Conservation (phyloP, 345 rosid genomes). For the Cardamine resedifolia region DNA sequence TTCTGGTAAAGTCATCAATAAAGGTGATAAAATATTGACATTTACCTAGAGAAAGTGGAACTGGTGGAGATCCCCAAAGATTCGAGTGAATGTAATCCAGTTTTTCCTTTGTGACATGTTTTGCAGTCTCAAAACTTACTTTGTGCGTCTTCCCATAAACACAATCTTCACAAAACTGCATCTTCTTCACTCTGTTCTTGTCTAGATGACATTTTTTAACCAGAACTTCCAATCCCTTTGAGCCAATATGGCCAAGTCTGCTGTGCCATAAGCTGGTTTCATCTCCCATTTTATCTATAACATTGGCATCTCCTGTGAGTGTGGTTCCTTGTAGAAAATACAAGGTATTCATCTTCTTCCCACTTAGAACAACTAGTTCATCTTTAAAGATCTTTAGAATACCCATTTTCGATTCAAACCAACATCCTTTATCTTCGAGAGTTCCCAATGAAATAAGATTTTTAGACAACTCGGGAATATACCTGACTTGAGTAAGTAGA, state of each 20-base stretch:
- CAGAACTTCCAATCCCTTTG: background rate
- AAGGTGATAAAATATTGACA: background rate
- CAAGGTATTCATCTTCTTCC: background rate
- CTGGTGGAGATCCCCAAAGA: background rate
- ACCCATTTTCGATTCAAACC: background rate
- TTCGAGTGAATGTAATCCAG: background rate
- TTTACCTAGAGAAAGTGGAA: background rate
- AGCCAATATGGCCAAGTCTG: background rate
- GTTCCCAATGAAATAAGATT: background rate
- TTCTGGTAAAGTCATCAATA: background rate
- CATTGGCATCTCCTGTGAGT: background rate
- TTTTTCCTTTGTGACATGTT: background rate
- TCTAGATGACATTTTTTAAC: background rate
- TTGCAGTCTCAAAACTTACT: background rate
- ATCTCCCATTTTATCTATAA: rapidly evolving
- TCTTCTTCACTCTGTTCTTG: no score
- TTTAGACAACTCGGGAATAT: background rate
- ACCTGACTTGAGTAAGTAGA: background rate
- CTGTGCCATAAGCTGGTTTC: background rate
- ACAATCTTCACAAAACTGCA: background rate
- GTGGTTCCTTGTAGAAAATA: background rate
- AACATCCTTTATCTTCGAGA: background rate
- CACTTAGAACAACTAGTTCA: background rate
- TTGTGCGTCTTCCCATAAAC: background rate
- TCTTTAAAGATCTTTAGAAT: background rate